Conservation (phyloP, 805 yeast species). For the Cyberlindnera xishuangbannaensis region DNA sequence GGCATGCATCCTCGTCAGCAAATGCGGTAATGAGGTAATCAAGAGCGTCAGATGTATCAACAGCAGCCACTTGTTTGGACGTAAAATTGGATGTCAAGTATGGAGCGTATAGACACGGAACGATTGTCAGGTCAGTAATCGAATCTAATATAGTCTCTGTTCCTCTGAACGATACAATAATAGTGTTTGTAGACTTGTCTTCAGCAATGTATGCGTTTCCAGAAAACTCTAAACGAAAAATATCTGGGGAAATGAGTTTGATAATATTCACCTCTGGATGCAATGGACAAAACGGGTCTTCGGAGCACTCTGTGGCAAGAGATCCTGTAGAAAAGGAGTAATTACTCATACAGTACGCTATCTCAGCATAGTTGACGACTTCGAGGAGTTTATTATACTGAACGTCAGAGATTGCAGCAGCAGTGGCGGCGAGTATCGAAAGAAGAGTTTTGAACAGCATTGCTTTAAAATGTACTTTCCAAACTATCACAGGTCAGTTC, state of each 20-base stretch:
- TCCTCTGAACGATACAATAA: slow-evolving; percentile 57
- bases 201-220: slow-evolving; percentile 53
- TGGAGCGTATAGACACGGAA: slow-evolving; percentile 36
- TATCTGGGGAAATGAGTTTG: slow-evolving; percentile 9
- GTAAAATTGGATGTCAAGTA: slow-evolving; percentile 2
- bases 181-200: slow-evolving; percentile 37
- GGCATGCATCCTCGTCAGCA: slow-evolving; percentile 30
- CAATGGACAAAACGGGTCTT: not conserved
- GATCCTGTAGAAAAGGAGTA: not conserved
- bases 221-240: slow-evolving; percentile 31
- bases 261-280: slow-evolving; percentile 3
- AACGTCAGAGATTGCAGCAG: slow-evolving; percentile 1
- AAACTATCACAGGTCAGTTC: too few species aligned
- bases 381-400: slow-evolving; percentile 3
- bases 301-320: not conserved
- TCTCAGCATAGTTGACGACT: slow-evolving; percentile 1
- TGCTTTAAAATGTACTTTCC: too few species aligned
- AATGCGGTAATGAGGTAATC: slow-evolving; percentile 2
- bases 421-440: not conserved
- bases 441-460: not conserved
- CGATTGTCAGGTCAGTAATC: slow-evolving; percentile 48
- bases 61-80: not conserved
- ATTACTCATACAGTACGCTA: slow-evolving; percentile 3
- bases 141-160: slow-evolving; percentile 56
- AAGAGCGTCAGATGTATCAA: not conserved